Conservation (phyloP, 2,329 filamentous ascomycete species). For the Xylariaceae sp. region DNA sequence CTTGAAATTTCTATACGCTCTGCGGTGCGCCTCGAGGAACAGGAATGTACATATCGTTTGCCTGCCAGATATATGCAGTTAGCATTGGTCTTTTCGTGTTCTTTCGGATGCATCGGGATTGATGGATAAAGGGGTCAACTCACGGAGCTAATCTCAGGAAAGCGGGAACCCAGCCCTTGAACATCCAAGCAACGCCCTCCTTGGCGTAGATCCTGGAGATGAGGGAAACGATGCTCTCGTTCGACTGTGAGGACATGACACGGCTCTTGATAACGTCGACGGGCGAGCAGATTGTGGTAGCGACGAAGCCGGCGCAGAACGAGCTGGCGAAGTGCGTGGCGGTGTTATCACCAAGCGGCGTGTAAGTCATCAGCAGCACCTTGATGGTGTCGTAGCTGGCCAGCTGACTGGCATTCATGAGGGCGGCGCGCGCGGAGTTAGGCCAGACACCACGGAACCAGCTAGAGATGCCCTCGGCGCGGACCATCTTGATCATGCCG, state of each 20-base stretch:
- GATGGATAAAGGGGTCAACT: slow-evolving; percentile 30
- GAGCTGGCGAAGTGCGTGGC: slow-evolving; percentile 73
- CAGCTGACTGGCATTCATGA: slow-evolving; percentile 82
- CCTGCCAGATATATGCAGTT: slow-evolving; percentile 30
- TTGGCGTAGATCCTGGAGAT: slow-evolving; percentile 61
- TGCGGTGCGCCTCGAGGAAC: slow-evolving; percentile 83
- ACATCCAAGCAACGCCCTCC: slow-evolving; percentile 78
- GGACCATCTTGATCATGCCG: slow-evolving; percentile 80
- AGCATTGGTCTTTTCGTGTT: background rate
- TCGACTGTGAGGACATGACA: slow-evolving; percentile 64
- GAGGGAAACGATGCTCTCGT: slow-evolving; percentile 52
- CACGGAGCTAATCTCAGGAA: slow-evolving; percentile 61
- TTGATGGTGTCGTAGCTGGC: slow-evolving; percentile 85
- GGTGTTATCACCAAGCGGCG: slow-evolving; percentile 63
- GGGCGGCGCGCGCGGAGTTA: slow-evolving; percentile 72
- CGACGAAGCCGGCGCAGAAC: slow-evolving; percentile 73
- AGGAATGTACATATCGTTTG: slow-evolving; percentile 86
- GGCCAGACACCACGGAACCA: slow-evolving; percentile 84
- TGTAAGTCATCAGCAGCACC: slow-evolving; percentile 58
- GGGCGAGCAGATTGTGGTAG: slow-evolving; percentile 78
- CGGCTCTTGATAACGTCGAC: slow-evolving; percentile 87
- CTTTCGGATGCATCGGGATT: background rate
- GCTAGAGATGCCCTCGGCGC: slow-evolving; percentile 69
- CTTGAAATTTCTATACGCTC: slow-evolving; percentile 58
- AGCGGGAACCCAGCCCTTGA: slow-evolving; percentile 83